Percentiles rank a stretch among this genome's conserved stretches.
phyloP scores from a whole-genome alignment of 257 asterid genomes.

The Jasminum sambac region DNA sequence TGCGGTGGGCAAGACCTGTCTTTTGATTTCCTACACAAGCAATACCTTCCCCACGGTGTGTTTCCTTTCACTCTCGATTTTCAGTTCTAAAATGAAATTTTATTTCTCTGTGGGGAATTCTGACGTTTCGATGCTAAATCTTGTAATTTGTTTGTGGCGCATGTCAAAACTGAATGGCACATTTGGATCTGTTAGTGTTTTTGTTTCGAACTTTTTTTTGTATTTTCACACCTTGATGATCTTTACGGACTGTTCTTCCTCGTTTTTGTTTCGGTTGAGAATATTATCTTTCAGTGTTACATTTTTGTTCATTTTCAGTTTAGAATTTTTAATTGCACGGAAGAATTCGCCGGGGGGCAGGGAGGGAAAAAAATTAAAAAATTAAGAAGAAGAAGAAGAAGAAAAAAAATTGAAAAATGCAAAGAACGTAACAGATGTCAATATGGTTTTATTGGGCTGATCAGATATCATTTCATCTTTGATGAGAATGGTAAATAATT shows the following conservation, averaged over 20 bases:
- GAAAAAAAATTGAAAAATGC: not conserved
- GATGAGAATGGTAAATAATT: not conserved
- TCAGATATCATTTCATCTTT: not conserved
- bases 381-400: not conserved
- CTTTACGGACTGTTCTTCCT: not conserved
- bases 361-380: too few relatives aligned
- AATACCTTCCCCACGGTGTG: constrained; percentile 20
- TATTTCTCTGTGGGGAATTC: not conserved
- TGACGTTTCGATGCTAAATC: not conserved
- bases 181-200: not conserved
- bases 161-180: not conserved
- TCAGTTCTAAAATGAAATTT: not conserved
- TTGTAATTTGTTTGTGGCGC: not conserved
- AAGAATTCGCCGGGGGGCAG: too few relatives aligned
- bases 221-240: not conserved
- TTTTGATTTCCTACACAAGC: constrained; percentile 57
- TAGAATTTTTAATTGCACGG: not conserved
- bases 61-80: not conserved
- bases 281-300: not conserved
- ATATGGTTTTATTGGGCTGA: not conserved
- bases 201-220: not conserved
- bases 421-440: not conserved
- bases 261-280: not conserved
- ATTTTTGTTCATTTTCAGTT: not conserved
- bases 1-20: constrained; percentile 54